phyloP scores from a whole-genome alignment of 768 basidiomycete species.

The Hysterangium stoloniferum region DNA sequence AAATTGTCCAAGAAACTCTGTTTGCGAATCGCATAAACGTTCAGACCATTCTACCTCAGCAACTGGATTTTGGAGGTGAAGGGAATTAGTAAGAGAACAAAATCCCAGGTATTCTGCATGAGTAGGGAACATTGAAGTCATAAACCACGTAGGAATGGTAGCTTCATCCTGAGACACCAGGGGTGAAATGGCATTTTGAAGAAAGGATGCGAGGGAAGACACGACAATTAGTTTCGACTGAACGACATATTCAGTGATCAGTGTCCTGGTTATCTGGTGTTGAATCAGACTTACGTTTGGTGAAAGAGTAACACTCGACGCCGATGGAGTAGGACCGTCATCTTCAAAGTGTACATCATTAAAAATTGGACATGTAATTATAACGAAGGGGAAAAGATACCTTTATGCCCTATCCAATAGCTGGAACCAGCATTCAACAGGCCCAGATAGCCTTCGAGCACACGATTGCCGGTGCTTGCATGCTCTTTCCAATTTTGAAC shows the following conservation, averaged over 20 bases:
- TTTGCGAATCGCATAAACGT: constrained; percentile 29
- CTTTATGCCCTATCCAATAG: constrained; percentile 32
- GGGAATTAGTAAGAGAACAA: constrained; percentile 35
- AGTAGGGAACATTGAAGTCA: constrained; percentile 51
- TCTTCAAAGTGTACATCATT: constrained; percentile 16
- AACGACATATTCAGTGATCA: constrained; percentile 3
- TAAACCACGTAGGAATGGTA: constrained; percentile 51
- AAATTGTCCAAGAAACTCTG: neutral
- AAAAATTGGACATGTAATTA: neutral
- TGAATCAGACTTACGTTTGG: constrained; percentile 45
- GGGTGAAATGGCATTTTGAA: constrained; percentile 37
- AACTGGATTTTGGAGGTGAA: constrained; percentile 6
- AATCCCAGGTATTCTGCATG: constrained; percentile 46
- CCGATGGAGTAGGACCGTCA: constrained; percentile 32
- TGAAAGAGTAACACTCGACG: constrained; percentile 34
- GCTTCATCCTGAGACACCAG: constrained; percentile 13
- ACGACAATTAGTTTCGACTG: constrained; percentile 78
- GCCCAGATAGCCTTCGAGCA: constrained; percentile 76
- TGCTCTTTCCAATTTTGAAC: constrained; percentile 58
- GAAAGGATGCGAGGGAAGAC: constrained; percentile 61
- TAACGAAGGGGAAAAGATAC: constrained; percentile 5
- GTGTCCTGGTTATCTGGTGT: neutral
- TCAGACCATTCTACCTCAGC: neutral
- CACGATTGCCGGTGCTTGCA: constrained; percentile 37
- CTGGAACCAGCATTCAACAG: constrained; percentile 62